These are phyloP conservation scores for Thamnidium elegans DNA, from an alignment of 192 early-diverging fungal species.

Conservation along the genomic window DNA sequence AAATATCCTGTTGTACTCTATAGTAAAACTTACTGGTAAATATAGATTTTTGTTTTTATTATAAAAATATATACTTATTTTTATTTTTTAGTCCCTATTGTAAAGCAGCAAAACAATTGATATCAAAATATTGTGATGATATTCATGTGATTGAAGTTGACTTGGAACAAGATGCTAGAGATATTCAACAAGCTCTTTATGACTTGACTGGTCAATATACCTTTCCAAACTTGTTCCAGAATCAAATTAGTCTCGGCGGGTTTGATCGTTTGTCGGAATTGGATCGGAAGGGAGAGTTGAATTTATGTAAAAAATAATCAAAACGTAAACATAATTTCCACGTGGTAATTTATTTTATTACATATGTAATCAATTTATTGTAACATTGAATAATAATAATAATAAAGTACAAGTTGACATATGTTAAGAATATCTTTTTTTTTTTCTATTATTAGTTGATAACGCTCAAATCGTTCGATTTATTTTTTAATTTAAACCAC, in stretches of 20 bases:
- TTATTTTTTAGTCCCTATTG: conserved; percentile 29
- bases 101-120: conserved; percentile 23
- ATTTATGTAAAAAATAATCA: background rate
- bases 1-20: conserved; percentile 25
- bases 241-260: conserved; percentile 26
- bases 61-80: background rate
- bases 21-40: conserved; percentile 40
- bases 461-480: too few relatives aligned
- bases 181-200: conserved; percentile 23
- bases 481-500: too few relatives aligned
- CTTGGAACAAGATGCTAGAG: conserved; percentile 12
- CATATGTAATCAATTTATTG: background rate
- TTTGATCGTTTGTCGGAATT: conserved; percentile 25
- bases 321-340: too few relatives aligned
- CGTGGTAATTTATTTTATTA: background rate
- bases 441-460: too few relatives aligned
- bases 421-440: too few relatives aligned
- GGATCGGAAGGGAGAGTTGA: conserved; percentile 13
- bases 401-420: too few relatives aligned
- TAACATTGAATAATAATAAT: background rate
- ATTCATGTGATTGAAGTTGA: conserved; percentile 28
- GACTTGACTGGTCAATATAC: conserved; percentile 21
- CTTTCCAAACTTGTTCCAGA: conserved; percentile 27
- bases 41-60: background rate
- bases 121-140: conserved; percentile 19